Evolutionary conservation across 2,329 filamentous ascomycete species (phyloP), one percentile per base, ranked within the genome.

Genomic region (Colletotrichum agaves): DNA sequence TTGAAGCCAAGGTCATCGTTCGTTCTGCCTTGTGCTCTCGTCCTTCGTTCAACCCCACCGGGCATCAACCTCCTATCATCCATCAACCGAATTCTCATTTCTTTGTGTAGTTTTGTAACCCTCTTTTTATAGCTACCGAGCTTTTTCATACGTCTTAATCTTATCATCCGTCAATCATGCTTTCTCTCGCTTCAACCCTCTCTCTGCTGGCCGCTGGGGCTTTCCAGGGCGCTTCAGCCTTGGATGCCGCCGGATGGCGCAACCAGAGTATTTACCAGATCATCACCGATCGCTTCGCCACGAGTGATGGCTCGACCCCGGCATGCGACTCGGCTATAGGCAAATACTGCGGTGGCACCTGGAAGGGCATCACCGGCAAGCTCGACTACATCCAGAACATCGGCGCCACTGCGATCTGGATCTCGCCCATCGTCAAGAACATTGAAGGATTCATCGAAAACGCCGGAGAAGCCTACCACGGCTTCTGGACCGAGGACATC

Each of bases 271-370:
- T 83, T 64, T 83, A 84, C 70, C 82, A 84, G 72, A 74, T 84
- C 63, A 69, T 83, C 59, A 83, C 80, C 12, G 81, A 82, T 68
- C 76, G 81, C 6, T 83, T 80, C 66, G 81, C 80, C 4, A 75
- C 76, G 5, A 76, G 76, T 4, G 75, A 80, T 58, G 78, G 77
- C 12, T 79, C 80, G 33, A 78, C 79, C 2, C 72, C 74, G 4
- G 56, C 72, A 5, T 79, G 77, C 55, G 72, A 77, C 33, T 49
- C 27, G 55, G 67, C 72, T 37, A 69, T 63, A 35, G 70, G 63
- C 44, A 70, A 73, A 31, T 87, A 85, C 73, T 87, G 85, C 64
- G 84, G 84, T 43, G 85, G 85, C 21, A 83, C 81, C 17, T 87
- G 79, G 76, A 72, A 76, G 58, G 85, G 85, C 13, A 77, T 87